These are phyloP conservation scores for Zygosaccharomyces lentus DNA, from an alignment of 805 yeast species.

Conservation along the genomic window DNA sequence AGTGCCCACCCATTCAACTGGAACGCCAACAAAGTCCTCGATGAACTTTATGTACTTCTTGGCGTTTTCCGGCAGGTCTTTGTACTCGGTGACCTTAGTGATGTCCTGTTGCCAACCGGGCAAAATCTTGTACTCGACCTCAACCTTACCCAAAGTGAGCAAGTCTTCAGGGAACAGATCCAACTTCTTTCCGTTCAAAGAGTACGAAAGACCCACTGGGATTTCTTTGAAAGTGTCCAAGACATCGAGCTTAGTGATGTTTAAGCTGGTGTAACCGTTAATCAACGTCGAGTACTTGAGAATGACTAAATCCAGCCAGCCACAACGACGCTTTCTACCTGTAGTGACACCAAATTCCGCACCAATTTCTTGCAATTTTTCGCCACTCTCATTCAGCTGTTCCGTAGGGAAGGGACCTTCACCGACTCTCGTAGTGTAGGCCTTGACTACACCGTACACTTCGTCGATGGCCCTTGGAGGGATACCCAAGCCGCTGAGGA, in stretches of 20 bases:
- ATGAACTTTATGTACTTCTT: conserved; percentile 78
- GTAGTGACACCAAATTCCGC: conserved; percentile 98
- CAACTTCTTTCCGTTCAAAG: conserved; percentile 68
- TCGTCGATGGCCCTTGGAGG: conserved; percentile 84
- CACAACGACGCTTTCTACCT: conserved; percentile 98
- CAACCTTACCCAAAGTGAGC: conserved; percentile 75
- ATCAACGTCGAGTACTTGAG: conserved; percentile 84
- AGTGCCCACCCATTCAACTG: conserved; percentile 95
- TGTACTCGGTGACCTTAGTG: conserved; percentile 61
- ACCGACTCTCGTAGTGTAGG: conserved; percentile 97
- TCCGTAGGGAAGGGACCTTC: conserved; percentile 99
- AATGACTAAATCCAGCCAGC: conserved; percentile 97
- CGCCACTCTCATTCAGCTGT: conserved; percentile 84
- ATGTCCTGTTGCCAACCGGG: conserved; percentile 94
- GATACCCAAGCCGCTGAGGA: conserved; percentile 90
- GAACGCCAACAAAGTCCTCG: conserved; percentile 78
- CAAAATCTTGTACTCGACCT: conserved; percentile 83
- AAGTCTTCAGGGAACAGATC: conserved; percentile 92
- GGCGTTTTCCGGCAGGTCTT: conserved; percentile 84
- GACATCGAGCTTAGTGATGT: conserved; percentile 94
- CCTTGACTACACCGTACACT: conserved; percentile 94
- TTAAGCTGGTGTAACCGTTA: conserved; percentile 92
- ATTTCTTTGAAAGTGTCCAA: conserved; percentile 86
- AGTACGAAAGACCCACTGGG: conserved; percentile 81
- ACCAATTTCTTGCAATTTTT: conserved; percentile 82